Evolutionary conservation across 768 basidiomycete species (phyloP), one percentile per base, ranked within the genome.

Genomic region (Phlebiopsis gigantea): DNA sequence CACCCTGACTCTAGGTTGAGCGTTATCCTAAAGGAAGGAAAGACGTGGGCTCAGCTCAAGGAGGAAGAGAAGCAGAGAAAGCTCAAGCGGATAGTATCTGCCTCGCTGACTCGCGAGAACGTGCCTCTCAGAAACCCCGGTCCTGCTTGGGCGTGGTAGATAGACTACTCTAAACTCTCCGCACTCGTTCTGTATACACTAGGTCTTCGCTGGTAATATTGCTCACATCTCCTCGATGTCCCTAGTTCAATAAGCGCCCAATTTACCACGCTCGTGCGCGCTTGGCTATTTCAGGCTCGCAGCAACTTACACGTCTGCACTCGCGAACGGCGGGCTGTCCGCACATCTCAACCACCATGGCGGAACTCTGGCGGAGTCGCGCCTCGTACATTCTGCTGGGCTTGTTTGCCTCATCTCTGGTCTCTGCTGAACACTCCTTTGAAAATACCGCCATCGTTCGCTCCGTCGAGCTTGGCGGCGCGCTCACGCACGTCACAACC

Each of bases 391-490:
- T 82, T 63, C 68, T 82, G 47, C 66, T 64, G 49, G 61, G 68
- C 56, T 64, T 81, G 9, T 66, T 83, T 14, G 66, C 72, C 50
- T 69, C 74, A 39, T 68, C 75, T 25, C 66, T 75, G 24, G 67
- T 72, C 29, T 70, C 74, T 29, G 75, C 75, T 4, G 68, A 71
- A 59, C 74, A 75, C 64, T 79, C 84, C 1, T 92, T 92, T 72
- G 90, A 92, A 79, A 93, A 93, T 63, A 91, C 88, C 21, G 90
- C 88, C 60, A 80, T 98, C 59, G 90, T 94, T 29, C 87, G 93
- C 65, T 85, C 89, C 5, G 77, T 93, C 57, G 95, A 97, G 64
- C 88, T 97, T 22, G 93, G 88, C 31, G 95, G 95, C 51, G 79
- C 94, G 19, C 79, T 92, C 22, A 88, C 93, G 55, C 86, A 88